Base-by-base conservation (phyloP, 202 grass and related monocot species). In the Schoenoplectus tabernaemontani region DNA sequence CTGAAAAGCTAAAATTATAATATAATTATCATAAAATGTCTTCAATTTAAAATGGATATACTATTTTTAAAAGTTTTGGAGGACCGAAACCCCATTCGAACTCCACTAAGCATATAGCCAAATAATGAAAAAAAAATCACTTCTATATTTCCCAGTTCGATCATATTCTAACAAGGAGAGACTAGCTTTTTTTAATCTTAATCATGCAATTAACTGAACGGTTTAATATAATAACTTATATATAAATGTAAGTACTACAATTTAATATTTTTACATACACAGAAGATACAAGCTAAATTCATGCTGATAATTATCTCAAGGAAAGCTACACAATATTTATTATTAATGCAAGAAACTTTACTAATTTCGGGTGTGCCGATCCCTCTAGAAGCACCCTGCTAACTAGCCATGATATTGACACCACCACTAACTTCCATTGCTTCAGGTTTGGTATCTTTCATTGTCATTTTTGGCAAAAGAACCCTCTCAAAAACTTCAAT, bases 401-500 rank as follows among this genome's bases (percentile, higher is more conserved):
- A 69, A 44, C 20, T 69, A n/a, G 39, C 19, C 28, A 77, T n/a
- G n/a, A n/a, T 22, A 9, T 59, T 61, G 39, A 63, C 48, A 79
- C 4, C 61, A 4, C 43, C 77, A 64, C 64, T 43, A 63, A 62
- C 4, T 48, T 64, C 57, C 22, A 42, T 34, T 48, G 32, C 38
- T 62, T 34, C 42, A 48, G 4, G 7, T 15, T 79, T 79, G 38
- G 57, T 34, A 64, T 32, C 59, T 50, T 79, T 64, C 16, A 46
- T 48, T n/a, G 44, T 30, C 9, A 64, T 77, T 63, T 77, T 83
- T 74, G 61, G 13, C 13, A 11, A 57, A 57, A 92, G 70, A 44
- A 90, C 80, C 37, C 61, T n/a, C 53, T 92, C 71, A 20, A 96
- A 85, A 64, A 89, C 59, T 39, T 80, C 12, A 48, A 92, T 50